Conservation (phyloP, 176 grass and related monocot species). For the Pontederia paniculata region DNA sequence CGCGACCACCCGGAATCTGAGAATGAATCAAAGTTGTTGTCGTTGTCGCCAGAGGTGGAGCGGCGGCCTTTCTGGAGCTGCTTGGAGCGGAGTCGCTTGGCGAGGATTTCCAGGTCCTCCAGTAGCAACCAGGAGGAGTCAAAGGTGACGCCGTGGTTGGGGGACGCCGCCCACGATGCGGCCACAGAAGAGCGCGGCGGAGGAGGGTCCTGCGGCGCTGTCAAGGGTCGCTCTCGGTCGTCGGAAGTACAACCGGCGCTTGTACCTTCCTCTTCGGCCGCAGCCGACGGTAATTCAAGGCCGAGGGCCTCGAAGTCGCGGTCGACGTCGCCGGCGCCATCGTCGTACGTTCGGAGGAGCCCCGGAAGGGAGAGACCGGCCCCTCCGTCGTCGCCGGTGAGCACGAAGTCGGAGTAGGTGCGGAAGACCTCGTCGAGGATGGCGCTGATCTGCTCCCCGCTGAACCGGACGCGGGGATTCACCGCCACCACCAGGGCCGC, state of each 20-base stretch:
- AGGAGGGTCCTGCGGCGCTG: constrained; percentile 10
- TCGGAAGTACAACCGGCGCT: constrained; percentile 27
- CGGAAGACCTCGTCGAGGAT: constrained; percentile 98
- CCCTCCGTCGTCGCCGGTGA: constrained; percentile 10
- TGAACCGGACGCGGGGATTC: constrained; percentile 77
- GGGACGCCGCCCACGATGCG: constrained; percentile 56
- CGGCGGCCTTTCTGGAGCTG: constrained; percentile 39
- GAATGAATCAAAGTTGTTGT: constrained; percentile 53
- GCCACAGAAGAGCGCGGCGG: constrained; percentile 24
- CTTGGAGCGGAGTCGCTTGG: constrained; percentile 91
- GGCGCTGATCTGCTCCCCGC: constrained; percentile 72
- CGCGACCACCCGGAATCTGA: constrained; percentile 98
- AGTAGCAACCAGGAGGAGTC: constrained; percentile 83
- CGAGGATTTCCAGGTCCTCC: constrained; percentile 86
- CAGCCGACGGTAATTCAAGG: constrained; percentile 17
- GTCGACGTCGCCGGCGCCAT: constrained; percentile 85
- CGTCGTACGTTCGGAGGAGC: constrained; percentile 79
- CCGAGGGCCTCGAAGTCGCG: constrained; percentile 84
- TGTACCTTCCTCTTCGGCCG: constrained; percentile 1
- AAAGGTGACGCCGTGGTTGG: constrained; percentile 65
- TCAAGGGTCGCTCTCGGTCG: constrained; percentile 40
- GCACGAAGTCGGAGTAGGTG: constrained; percentile 77
- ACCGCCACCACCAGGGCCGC: constrained; percentile 72
- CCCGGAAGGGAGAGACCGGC: constrained; percentile 59
- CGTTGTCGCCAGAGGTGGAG: constrained; percentile 10